Percentiles rank a stretch among this genome's conserved stretches.
phyloP scores from a whole-genome alignment of 2,329 filamentous ascomycete genomes.

The Aspergillus carbonarius region DNA sequence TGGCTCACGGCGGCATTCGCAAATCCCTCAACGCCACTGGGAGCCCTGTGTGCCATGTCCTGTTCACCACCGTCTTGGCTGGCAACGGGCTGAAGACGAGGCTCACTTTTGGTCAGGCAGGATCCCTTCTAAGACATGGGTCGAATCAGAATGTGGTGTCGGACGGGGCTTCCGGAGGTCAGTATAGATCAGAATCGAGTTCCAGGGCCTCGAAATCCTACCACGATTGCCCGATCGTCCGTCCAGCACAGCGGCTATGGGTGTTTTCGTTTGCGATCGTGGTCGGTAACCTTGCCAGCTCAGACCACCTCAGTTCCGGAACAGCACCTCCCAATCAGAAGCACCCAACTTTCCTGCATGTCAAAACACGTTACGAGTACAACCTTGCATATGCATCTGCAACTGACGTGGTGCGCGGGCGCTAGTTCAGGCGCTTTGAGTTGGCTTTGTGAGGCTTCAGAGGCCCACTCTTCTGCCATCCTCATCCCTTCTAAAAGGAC shows the following conservation, averaged over 20 bases:
- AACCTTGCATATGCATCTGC: background rate
- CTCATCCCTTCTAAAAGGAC: background rate
- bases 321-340: background rate
- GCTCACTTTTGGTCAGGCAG: background rate
- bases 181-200: background rate
- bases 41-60: background rate
- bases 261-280: background rate
- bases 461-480: background rate
- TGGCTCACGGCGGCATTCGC: background rate
- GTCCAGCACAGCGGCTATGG: background rate
- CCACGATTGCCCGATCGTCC: background rate
- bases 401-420: background rate
- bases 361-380: background rate
- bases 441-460: background rate
- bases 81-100: background rate
- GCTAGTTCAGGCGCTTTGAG: background rate
- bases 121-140: background rate
- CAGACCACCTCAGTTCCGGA: background rate
- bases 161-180: background rate
- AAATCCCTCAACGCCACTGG: background rate
- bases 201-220: background rate
- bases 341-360: background rate
- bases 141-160: background rate
- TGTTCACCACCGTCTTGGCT: too few relatives aligned
- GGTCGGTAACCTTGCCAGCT: background rate